Evolutionary conservation across 345 rosid species (phyloP), one percentile per base, ranked within the genome.

Genomic region (Linum trigynum): DNA sequence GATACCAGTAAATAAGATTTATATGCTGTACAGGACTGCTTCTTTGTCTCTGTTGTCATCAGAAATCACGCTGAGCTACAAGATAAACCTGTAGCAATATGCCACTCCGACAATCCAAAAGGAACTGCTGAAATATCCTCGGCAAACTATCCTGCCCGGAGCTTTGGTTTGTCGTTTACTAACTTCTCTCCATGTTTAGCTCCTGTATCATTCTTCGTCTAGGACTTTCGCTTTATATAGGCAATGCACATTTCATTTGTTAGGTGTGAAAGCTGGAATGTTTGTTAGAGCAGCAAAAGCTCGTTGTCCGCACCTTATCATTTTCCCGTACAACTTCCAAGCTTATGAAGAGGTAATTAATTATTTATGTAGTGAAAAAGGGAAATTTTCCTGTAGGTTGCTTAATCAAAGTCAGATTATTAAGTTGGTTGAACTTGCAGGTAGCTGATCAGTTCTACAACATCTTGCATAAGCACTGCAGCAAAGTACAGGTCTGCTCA

Each of bases 101-200:
- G 96, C 66, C 98, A 92, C 79, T 92, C 98, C 5, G 90, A 85
- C 76, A 92, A 83, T 74, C 84, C 87, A 10, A 87, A 86, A 76
- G 98, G 98, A 80, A 89, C 98, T 53, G 98, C 98, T 53, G 97
- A 92, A 82, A 89, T 92, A 64, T 92, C 97, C 62, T 92, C 98
- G 23, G 98, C 98, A 48, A 92, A 92, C 69, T 92, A 92, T 71
- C 90, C 94, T 66, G 97, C 98, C 72, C 84, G 97, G 67, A 82
- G 72, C 66, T 89, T 82, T 81, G 98, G 96, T 91, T 72, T 57
- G 88, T 81, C 71, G 58, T 71, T 6, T 66, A 39, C 65, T 60
- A 64, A 59, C 59, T 78, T 41, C 58, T 72, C 48, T 77, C 53
- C 71, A 14, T 45, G 51, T 74, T 50, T 69, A 36, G 65, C 55